Base-by-base conservation (phyloP, 2,329 filamentous ascomycete species). In the Fusarium sp. region DNA sequence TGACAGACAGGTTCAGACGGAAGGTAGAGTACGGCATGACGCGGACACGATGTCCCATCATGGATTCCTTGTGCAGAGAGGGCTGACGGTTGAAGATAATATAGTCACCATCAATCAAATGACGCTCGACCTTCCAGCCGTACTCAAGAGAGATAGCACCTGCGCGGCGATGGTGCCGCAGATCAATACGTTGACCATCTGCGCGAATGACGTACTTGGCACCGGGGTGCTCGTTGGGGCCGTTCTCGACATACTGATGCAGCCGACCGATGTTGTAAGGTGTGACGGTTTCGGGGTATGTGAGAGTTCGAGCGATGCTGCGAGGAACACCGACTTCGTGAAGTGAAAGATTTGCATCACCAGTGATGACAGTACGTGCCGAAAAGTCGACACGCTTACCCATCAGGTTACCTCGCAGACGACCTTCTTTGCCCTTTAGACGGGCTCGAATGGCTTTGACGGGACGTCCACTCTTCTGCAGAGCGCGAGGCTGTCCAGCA, bases 31-130 rank as follows among this genome's bases (percentile, higher is more conserved):
- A 99, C 4, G 97, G 97, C 95, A 99, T 98, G 71, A 99, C 97
- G 70, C 93, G 93, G 73, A 99, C 97, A 78, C 95, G 92, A 85
- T 99, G 97, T 84, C 95, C 97, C 97, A 99, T 99, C 97, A 99
- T 99, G 70, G 97, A 99, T 82, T 99, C 97, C 85, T 99, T 99
- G 89, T 99, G 97, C 80, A 99, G 88, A 39, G 97, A 99, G 1
- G 97, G 97, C 82, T 99, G 97, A 88, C 97, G 97, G 84, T 99
- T 99, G 91, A 99, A 99, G 81, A 99, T 95, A 85, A 99, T 98
- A 76, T 95, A 97, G 84, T 99, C 97, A 67, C 96, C 96, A 80
- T 98, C 95, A 79, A 97, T 92, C 74, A 99, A 91, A 84, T 99
- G 97, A 72, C 97, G 93, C 85, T 99, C 97, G 39, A 99, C 97